A percentile compares a stretch with the other conserved stretches of the same genome.
Evolutionary conservation across 2,329 filamentous ascomycete genomes (phyloP).

Genomic region (Fusarium subglutinans): DNA sequence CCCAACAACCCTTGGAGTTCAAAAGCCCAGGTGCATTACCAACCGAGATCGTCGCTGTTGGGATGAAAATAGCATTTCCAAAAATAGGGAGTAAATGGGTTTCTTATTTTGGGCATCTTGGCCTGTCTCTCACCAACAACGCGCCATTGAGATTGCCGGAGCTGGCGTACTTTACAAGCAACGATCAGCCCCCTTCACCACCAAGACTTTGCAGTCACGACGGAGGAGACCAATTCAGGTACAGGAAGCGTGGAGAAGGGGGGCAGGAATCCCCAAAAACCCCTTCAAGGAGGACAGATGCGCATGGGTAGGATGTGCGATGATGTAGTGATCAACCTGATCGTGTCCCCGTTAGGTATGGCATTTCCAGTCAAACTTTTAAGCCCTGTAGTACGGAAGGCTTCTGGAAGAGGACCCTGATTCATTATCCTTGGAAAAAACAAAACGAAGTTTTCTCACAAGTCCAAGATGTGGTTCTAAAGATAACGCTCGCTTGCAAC

Average conservation of each 20-base stretch:
- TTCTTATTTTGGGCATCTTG: conserved; percentile 17
- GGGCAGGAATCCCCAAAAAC: conserved; percentile 24
- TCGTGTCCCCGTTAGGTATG: conserved; percentile 31
- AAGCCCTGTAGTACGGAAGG: conserved; percentile 26
- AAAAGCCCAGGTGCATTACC: not conserved
- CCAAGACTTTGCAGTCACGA: conserved; percentile 8
- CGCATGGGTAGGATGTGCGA: conserved; percentile 35
- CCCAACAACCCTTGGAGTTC: not conserved
- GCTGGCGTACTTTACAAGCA: conserved; percentile 24
- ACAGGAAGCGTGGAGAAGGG: conserved; percentile 24
- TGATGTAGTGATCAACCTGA: conserved; percentile 39
- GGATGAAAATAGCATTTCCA: conserved; percentile 35
- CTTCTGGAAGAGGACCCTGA: conserved; percentile 37
- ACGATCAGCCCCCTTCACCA: conserved; percentile 35
- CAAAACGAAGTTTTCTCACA: not conserved
- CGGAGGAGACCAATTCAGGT: conserved; percentile 16
- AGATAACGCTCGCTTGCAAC: conserved; percentile 2
- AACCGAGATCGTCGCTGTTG: conserved; percentile 14
- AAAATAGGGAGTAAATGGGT: conserved; percentile 24
- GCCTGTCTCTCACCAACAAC: conserved; percentile 16
- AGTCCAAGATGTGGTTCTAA: not conserved
- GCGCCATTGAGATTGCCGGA: conserved; percentile 27
- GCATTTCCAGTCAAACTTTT: conserved; percentile 24
- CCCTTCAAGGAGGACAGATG: conserved; percentile 24
- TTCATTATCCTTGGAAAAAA: conserved; percentile 5